phyloP scores from a whole-genome alignment of 805 yeast genomes.

The Metschnikowia orientalis region DNA sequence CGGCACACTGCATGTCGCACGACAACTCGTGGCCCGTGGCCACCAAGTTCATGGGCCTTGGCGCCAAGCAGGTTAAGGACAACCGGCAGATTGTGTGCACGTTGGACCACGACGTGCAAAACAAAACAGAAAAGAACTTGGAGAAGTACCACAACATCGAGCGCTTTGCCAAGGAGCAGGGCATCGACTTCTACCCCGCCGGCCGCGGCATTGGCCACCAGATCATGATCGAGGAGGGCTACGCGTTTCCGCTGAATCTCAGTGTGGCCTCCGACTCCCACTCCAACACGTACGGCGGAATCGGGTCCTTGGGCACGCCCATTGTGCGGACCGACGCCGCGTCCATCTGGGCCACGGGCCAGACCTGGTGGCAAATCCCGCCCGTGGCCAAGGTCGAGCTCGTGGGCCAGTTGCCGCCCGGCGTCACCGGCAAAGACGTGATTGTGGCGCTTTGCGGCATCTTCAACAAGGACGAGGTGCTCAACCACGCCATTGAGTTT shows the following conservation, averaged over 20 bases:
- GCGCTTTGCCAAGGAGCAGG: conserved; percentile 83
- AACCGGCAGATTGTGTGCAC: conserved; percentile 93
- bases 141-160: conserved; percentile 86
- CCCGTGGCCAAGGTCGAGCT: conserved; percentile 95
- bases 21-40: conserved; percentile 99
- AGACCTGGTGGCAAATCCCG: conserved; percentile 99
- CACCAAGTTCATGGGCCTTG: conserved; percentile 89
- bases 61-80: conserved; percentile 78
- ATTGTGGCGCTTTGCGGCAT: conserved; percentile 94
- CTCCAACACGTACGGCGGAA: conserved; percentile 96
- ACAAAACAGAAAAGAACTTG: conserved; percentile 82
- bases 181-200: conserved; percentile 95
- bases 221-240: conserved; percentile 98
- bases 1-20: conserved; percentile 98
- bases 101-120: conserved; percentile 96
- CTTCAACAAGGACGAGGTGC: conserved; percentile 87
- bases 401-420: conserved; percentile 72
- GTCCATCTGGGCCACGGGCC: conserved; percentile 98
- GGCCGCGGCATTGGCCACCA: conserved; percentile 99
- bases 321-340: conserved; percentile 99
- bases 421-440: conserved; percentile 94
- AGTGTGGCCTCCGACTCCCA: conserved; percentile 98
- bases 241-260: conserved; percentile 89
- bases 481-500: conserved; percentile 92
- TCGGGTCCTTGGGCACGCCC: conserved; percentile 95